A percentile compares a stretch with the other conserved stretches of the same genome.
Evolutionary conservation across 306 rosid species (phyloP).

Genomic region (Vigna reflexopilosa): DNA sequence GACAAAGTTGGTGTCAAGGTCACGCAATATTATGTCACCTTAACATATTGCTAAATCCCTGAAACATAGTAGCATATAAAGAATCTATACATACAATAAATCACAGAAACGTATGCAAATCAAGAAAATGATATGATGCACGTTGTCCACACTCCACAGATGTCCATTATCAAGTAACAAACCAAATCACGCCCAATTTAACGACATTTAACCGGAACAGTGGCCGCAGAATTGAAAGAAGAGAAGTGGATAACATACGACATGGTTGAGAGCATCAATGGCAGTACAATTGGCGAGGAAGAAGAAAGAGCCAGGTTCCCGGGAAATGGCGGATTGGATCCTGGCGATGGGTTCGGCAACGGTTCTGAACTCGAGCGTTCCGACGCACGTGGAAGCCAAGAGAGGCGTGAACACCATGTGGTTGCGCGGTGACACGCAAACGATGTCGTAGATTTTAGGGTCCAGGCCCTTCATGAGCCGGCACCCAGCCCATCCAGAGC

Average conservation of each 20-base stretch:
- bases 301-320: constrained; percentile 87
- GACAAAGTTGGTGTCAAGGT: not conserved
- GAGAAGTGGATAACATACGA: constrained; percentile 48
- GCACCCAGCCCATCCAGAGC: constrained; percentile 97
- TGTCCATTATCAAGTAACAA: not conserved
- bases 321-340: constrained; percentile 92
- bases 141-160: not conserved
- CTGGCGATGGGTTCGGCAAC: constrained; percentile 89
- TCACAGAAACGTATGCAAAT: not conserved
- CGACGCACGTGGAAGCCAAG: constrained; percentile 96
- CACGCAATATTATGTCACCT: not conserved
- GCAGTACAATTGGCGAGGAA: constrained; percentile 79
- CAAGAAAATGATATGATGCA: not conserved
- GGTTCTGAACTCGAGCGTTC: constrained; percentile 90
- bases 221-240: not conserved
- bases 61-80: not conserved
- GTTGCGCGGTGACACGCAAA: constrained; percentile 95
- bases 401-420: constrained; percentile 99
- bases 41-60: not conserved
- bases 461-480: constrained; percentile 85
- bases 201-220: not conserved
- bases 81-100: not conserved
- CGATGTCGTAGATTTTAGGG: constrained; percentile 72
- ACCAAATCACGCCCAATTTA: not conserved
- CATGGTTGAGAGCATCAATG: constrained; percentile 61